Base-by-base conservation (phyloP, 2,329 filamentous ascomycete genomes). In the Trichoderma guizhouense region DNA sequence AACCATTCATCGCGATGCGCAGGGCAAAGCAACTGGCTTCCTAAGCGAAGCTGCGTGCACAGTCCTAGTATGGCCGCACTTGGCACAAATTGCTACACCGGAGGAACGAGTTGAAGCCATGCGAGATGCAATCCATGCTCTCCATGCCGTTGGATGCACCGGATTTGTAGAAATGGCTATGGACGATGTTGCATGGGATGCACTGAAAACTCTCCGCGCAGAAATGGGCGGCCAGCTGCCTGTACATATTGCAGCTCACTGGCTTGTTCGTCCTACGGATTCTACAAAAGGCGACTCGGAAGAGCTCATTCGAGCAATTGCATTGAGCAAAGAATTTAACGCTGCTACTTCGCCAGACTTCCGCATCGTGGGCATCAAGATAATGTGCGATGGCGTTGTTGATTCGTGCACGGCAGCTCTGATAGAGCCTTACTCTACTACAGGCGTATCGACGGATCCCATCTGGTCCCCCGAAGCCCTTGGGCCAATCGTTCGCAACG, bases 111-210 rank as follows among this genome's bases (percentile, higher is more conserved):
- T 61, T 24, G 66, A 30, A 34, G 66, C 66, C 5, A 43, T 61
- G 43, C 36, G 66, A 18, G 55, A 47, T 32, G 55, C 66, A 9
- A 51, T 69, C 12, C 26, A 47, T 7, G 66, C 66, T 30, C 66
- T 69, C 21, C 66, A 69, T 12, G 55, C 66, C 14, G 66, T 69
- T 34, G 66, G 66, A 14, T 69, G 66, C 36, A 69, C 66, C 6
- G 66, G 66, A 14, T 69, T 30, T 61, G 66, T 69, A 21, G 66
- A 69, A 47, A 69, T 69, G 66, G 66, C 66, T 12, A 69, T 69
- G 66, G 66, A 69, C 36, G 66, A 69, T 12, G 43, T 69, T 51
- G 66, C 32, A n/a, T 69, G 66, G 66, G 39, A 69, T 61, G 55
- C 66, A 11, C 21, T 69, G 9, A 57, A 69, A 26, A 61, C 36